Evolutionary conservation across 805 yeast genomes (phyloP).

Genomic region (Saccharomycopsis fibuligera): DNA sequence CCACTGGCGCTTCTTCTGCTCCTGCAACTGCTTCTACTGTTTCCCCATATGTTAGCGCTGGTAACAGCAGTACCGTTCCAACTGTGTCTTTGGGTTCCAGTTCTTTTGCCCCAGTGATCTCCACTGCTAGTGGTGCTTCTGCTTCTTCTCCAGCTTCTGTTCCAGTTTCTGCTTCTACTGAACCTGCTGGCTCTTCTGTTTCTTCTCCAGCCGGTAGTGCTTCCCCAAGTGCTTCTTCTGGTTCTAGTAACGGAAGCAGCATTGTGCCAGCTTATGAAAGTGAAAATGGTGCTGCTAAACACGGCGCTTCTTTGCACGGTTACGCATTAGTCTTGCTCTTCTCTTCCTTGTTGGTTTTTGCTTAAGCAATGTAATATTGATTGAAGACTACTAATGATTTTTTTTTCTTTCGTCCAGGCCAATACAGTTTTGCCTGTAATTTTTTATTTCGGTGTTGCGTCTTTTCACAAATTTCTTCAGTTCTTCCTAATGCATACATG

Average conservation of each 20-base stretch:
- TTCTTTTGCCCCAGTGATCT: background rate
- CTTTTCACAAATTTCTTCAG: too few relatives aligned
- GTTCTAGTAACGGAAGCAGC: constrained; percentile 38
- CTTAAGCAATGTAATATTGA: too few relatives aligned
- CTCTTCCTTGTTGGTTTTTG: too few relatives aligned
- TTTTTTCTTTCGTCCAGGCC: too few relatives aligned
- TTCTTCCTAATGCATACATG: too few relatives aligned
- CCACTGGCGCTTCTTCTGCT: background rate
- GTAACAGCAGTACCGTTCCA: too few relatives aligned
- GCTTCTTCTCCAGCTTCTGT: background rate
- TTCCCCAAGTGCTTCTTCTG: constrained; percentile 29
- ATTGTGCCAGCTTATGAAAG: too few relatives aligned
- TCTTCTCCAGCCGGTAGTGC: constrained; percentile 8
- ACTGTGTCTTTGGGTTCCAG: background rate
- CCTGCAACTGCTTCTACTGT: background rate
- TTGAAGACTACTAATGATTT: too few relatives aligned
- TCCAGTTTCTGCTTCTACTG: background rate
- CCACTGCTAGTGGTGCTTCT: background rate
- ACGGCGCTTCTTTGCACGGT: background rate
- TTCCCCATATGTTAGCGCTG: too few relatives aligned
- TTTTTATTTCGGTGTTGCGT: too few relatives aligned
- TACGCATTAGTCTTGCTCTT: background rate
- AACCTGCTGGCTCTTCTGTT: background rate
- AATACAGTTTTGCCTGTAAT: too few relatives aligned
- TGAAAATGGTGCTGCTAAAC: too few relatives aligned